A percentile compares a stretch with the other conserved stretches of the same genome.
These are phyloP conservation scores for Rubia occidens DNA, from an alignment of 305 asterid species.

Conservation along the genomic window DNA sequence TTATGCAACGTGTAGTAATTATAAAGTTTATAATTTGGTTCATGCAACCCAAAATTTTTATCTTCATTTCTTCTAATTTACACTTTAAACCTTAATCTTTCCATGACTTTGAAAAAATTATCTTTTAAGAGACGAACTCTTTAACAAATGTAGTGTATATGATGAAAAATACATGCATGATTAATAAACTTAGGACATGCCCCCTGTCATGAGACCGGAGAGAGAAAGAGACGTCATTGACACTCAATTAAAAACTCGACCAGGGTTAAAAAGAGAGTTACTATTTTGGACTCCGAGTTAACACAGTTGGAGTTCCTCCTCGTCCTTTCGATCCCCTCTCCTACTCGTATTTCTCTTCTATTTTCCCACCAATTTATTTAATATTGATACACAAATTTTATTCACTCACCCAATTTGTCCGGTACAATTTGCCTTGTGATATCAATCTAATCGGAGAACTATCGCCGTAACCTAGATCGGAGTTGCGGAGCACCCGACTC, in stretches of 20 bases:
- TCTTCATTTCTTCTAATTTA: too few relatives aligned
- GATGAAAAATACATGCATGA: too few relatives aligned
- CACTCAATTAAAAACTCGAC: background rate
- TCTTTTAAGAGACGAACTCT: too few relatives aligned
- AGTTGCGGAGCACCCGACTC: constrained; percentile 18
- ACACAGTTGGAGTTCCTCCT: background rate
- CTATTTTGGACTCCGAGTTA: background rate
- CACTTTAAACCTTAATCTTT: too few relatives aligned
- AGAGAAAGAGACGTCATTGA: background rate
- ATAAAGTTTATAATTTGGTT: too few relatives aligned
- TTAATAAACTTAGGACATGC: too few relatives aligned
- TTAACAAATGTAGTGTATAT: too few relatives aligned
- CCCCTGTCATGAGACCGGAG: too few relatives aligned
- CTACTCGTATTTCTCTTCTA: constrained; percentile 5
- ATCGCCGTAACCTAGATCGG: constrained; percentile 22
- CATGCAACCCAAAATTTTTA: too few relatives aligned
- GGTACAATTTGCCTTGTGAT: background rate
- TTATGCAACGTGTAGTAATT: too few relatives aligned
- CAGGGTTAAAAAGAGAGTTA: background rate
- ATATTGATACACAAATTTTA: background rate
- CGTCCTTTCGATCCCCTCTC: constrained; percentile 11
- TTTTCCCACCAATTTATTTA: background rate
- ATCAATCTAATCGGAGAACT: constrained; percentile 5
- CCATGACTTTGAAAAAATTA: too few relatives aligned
- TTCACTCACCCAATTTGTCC: background rate